Evolutionary conservation across 352 stramenopile genomes (phyloP).

Genomic region (Globisporangium camurandrum): DNA sequence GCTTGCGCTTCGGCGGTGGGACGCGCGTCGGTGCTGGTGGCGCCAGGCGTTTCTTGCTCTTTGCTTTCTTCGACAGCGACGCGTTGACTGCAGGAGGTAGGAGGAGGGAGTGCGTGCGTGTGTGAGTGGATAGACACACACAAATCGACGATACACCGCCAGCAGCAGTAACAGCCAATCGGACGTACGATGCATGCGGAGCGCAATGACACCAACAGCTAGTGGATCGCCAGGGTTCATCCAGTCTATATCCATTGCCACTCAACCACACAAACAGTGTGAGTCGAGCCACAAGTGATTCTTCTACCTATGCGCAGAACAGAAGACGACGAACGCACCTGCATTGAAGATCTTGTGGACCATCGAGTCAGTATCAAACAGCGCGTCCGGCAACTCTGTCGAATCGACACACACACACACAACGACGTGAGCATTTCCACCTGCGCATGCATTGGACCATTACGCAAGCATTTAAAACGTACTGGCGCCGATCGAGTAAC

Average conservation of each 20-base stretch:
- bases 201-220: constrained; percentile 33
- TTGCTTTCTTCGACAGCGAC: too few species aligned
- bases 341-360: constrained; percentile 66
- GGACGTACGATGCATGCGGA: constrained; percentile 35
- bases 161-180: not conserved
- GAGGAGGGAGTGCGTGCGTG: too few species aligned
- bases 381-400: constrained; percentile 40
- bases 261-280: too few species aligned
- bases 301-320: too few species aligned
- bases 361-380: constrained; percentile 47
- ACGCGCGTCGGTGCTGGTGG: too few species aligned
- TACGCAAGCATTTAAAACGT: too few species aligned
- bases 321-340: constrained; percentile 22
- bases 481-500: constrained; percentile 35
- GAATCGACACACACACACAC: not conserved
- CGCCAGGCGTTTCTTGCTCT: too few species aligned
- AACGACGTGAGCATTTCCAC: not conserved
- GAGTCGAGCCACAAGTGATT: too few species aligned
- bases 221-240: constrained; percentile 41
- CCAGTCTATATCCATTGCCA: too few species aligned
- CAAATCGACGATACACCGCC: not conserved
- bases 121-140: not conserved
- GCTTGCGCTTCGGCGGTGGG: too few species aligned
- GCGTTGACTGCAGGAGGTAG: too few species aligned
- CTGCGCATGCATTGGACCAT: not conserved